phyloP scores from a whole-genome alignment of 2,329 filamentous ascomycete species.

The Penicillium sp. region DNA sequence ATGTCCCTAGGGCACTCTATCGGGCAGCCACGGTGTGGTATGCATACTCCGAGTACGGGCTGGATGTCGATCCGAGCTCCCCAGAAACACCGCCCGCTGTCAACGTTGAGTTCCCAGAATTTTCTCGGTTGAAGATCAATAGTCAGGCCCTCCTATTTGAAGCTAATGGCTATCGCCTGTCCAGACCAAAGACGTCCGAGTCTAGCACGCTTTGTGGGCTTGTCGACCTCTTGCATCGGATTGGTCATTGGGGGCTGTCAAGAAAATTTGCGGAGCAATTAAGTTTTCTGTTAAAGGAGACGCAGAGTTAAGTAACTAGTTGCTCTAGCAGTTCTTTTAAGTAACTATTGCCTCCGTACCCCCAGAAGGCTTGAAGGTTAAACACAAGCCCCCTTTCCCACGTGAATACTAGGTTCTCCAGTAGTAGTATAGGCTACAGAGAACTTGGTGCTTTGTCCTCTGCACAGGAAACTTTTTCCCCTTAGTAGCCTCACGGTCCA shows the following conservation, averaged over 20 bases:
- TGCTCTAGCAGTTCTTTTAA: neutral
- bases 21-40: conserved; percentile 20
- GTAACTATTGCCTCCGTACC: neutral
- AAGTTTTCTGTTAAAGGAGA: conserved; percentile 13
- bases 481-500: neutral
- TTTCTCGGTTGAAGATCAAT: conserved; percentile 12
- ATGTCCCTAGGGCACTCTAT: conserved; percentile 18
- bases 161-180: conserved; percentile 15
- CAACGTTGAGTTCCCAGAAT: conserved; percentile 16
- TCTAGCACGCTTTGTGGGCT: conserved; percentile 20
- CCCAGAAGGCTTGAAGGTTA: neutral
- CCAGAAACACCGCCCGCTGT: neutral
- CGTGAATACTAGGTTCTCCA: neutral
- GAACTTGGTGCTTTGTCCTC: neutral
- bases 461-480: neutral
- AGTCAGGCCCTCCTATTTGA: conserved; percentile 19
- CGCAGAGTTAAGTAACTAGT: neutral
- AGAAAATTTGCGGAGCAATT: conserved; percentile 17
- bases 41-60: conserved; percentile 17
- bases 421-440: neutral
- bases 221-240: conserved; percentile 13
- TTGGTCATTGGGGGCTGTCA: conserved; percentile 20
- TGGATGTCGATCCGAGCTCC: neutral
- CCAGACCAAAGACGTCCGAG: conserved; percentile 11
- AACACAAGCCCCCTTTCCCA: neutral